Conservation (phyloP, 345 rosid species). For the Cardamine resedifolia region DNA sequence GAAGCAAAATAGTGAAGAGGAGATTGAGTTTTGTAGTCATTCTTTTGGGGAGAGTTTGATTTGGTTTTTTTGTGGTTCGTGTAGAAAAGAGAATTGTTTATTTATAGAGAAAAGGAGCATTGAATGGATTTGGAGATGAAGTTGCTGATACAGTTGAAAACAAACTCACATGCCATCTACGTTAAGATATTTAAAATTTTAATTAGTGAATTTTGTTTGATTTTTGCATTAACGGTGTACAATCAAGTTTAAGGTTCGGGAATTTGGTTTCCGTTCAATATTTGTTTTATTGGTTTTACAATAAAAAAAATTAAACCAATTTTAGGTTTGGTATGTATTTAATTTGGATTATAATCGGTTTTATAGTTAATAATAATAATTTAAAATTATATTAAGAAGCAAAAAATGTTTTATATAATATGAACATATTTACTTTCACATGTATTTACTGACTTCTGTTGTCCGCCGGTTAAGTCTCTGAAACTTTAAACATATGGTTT, state of each 20-base stretch:
- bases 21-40: slow-evolving; percentile 22
- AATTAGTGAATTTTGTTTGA: neutral
- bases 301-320: neutral
- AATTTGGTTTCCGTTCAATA: neutral
- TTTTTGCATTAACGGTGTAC: neutral
- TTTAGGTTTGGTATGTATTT: neutral
- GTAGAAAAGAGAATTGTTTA: neutral
- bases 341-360: neutral
- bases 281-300: neutral
- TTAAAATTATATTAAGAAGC: too few relatives aligned
- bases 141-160: slow-evolving; percentile 30
- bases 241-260: neutral
- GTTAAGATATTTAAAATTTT: neutral
- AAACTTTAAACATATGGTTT: too few relatives aligned
- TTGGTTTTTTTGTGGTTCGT: neutral
- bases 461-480: too few relatives aligned
- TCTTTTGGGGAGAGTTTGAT: neutral
- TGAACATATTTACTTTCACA: too few relatives aligned
- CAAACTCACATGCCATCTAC: slow-evolving; percentile 7
- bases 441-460: too few relatives aligned
- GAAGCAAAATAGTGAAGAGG: slow-evolving; percentile 35
- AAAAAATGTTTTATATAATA: too few relatives aligned
- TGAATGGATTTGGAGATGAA: slow-evolving; percentile 12
- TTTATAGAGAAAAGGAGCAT: slow-evolving; percentile 31
- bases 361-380: too few relatives aligned